Base-by-base conservation (phyloP, 2,329 filamentous ascomycete species). In the Curvularia sp. region DNA sequence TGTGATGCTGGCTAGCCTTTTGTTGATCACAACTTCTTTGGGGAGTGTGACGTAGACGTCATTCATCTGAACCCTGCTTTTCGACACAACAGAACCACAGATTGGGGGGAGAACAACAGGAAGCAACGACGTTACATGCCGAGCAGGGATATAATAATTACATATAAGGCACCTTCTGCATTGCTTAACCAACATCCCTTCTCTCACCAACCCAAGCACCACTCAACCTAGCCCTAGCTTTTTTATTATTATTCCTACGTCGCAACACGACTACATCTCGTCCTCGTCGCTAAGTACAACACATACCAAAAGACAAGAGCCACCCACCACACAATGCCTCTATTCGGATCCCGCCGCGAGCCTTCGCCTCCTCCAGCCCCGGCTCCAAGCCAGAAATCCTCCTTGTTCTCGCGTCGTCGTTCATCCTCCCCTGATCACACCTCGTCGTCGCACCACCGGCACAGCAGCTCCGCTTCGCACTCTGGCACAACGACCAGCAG, bases 391-490 rank as follows among this genome's bases (percentile, higher is more conserved):
- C 68, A 68, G 30, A 70, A 66, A 42, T 62, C 67, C 23, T 67
- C 68, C 32, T 55, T 80, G 51, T 80, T 80, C 66, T 70, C 69
- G 7, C 73, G 74, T 30, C 75, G 74, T 7, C 74, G 76, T 50
- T 77, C 75, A 13, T 69, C 69, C 7, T 76, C 74, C 1, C 71
- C 55, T 12, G 38, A 38, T 4, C 36, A 51, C 21, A 27, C 32
- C 32, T 38, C 32, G 19, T 27, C 47, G 4, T 19, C 43, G 9
- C 47, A 49, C 32, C 47, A 49, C 64, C 28, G 71, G 53, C 53
- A 68, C 64, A 48, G 55, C 54, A 61, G 62, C 25, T 63, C 70
- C 0, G 66, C 65, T 5, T 55, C 45, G 48, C 54, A 54, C 28
- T 46, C 49, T 18, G 51, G 51, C 30, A 60, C 59, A 23, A 66